phyloP scores from a whole-genome alignment of 257 asterid genomes.

The Marsdenia floribunda region DNA sequence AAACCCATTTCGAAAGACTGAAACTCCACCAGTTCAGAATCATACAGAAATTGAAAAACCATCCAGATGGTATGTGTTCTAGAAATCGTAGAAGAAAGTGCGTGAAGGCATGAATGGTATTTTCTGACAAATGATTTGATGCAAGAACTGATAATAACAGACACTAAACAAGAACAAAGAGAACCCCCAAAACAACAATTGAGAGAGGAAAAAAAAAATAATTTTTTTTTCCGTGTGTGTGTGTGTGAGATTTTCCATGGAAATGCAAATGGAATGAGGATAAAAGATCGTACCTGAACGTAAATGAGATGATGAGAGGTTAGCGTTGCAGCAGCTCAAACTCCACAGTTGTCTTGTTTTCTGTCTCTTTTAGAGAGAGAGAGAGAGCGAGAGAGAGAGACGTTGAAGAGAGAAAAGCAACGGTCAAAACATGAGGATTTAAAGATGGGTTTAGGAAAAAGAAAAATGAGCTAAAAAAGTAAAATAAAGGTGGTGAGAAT shows the following conservation, averaged over 20 bases:
- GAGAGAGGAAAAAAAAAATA: not conserved
- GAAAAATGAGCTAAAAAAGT: not conserved
- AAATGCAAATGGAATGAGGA: not conserved
- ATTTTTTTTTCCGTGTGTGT: too few species aligned
- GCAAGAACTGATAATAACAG: not conserved
- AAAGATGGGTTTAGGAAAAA: constrained; percentile 14
- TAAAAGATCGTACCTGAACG: constrained; percentile 13
- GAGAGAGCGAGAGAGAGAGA: constrained; percentile 22
- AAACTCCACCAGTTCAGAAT: not conserved
- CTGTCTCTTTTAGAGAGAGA: constrained; percentile 15
- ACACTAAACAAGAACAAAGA: not conserved
- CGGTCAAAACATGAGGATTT: constrained; percentile 37
- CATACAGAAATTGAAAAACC: not conserved
- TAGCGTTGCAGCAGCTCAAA: constrained; percentile 6
- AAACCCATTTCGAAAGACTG: not conserved
- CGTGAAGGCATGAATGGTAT: not conserved
- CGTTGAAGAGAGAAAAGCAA: constrained; percentile 37
- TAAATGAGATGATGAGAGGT: constrained; percentile 1
- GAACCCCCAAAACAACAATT: not conserved
- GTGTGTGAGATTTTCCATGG: not conserved
- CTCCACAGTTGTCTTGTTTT: constrained; percentile 1
- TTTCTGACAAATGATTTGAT: constrained; percentile 5
- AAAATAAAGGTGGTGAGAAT: constrained; percentile 11
- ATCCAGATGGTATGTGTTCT: not conserved
- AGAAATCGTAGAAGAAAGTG: not conserved